Evolutionary conservation across 2,329 filamentous ascomycete genomes (phyloP).

Genomic region (Trematosphaeria pertusa): DNA sequence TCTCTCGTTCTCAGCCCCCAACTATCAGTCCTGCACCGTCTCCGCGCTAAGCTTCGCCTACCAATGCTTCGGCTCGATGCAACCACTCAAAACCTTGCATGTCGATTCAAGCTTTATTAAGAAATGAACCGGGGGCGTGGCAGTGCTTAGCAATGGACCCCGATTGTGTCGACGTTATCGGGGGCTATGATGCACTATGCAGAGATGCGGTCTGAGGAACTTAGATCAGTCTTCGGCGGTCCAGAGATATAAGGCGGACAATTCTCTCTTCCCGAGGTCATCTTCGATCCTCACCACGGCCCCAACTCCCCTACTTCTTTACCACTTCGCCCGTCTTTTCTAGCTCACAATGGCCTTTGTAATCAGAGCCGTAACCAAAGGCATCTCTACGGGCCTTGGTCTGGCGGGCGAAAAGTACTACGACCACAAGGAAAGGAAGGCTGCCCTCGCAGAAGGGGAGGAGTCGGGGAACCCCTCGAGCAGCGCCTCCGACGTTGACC

Average conservation of each 20-base stretch:
- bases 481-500: neutral
- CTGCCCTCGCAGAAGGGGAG: slow-evolving; percentile 11
- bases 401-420: slow-evolving; percentile 23
- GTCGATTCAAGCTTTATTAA: neutral
- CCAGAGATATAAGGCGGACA: no score
- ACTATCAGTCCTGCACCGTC: no score
- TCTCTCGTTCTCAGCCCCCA: no score
- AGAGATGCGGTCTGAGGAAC: no score
- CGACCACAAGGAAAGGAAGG: slow-evolving; percentile 23
- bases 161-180: no score
- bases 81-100: neutral
- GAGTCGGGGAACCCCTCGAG: neutral
- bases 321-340: no score
- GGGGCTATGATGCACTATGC: no score
- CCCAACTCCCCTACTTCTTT: no score
- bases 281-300: no score
- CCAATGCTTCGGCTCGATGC: neutral
- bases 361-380: slow-evolving; percentile 9
- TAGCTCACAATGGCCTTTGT: slow-evolving; percentile 3
- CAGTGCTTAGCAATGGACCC: neutral
- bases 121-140: neutral
- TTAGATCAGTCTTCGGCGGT: no score
- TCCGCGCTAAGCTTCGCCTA: no score
- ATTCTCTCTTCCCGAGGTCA: no score
- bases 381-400: slow-evolving; percentile 19